Percentiles rank a stretch among this genome's conserved stretches.
These are phyloP conservation scores for Aspergillus aculeatus DNA, from an alignment of 2,329 filamentous ascomycete genomes.

Conservation along the genomic window DNA sequence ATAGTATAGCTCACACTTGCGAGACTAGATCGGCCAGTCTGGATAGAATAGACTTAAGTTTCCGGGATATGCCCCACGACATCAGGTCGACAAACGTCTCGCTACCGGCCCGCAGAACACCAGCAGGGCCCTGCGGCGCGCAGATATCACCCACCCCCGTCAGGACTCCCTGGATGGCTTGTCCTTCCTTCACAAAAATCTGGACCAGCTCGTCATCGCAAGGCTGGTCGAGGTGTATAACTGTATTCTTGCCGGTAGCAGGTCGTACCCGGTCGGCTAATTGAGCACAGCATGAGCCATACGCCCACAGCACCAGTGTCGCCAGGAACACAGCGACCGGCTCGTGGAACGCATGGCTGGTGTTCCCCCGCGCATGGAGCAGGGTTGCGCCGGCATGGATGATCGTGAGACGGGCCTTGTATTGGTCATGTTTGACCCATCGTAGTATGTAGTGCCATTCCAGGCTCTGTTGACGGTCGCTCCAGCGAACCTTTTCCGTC, in stretches of 20 bases:
- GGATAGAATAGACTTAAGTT: constrained; percentile 33
- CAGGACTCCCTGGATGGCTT: constrained; percentile 52
- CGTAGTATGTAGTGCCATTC: constrained; percentile 46
- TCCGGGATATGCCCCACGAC: constrained; percentile 39
- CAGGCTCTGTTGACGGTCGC: constrained; percentile 26
- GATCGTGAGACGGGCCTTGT: constrained; percentile 57
- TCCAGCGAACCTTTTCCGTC: constrained; percentile 31
- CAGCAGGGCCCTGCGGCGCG: constrained; percentile 36
- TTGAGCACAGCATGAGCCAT: constrained; percentile 35
- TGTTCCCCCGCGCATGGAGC: constrained; percentile 54
- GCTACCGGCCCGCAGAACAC: constrained; percentile 40
- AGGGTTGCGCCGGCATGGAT: constrained; percentile 55
- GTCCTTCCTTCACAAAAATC: constrained; percentile 53
- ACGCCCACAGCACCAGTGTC: constrained; percentile 51
- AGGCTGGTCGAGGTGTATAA: constrained; percentile 56
- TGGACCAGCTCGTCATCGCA: constrained; percentile 60
- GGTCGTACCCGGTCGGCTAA: constrained; percentile 28
- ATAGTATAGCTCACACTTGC: neutral
- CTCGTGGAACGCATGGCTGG: constrained; percentile 50
- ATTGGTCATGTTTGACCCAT: constrained; percentile 54
- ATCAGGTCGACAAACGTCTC: constrained; percentile 35
- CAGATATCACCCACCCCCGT: constrained; percentile 55
- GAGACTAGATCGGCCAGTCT: constrained; percentile 30
- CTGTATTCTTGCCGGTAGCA: constrained; percentile 32
- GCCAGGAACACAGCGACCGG: constrained; percentile 48